phyloP scores from a whole-genome alignment of 202 grass and related monocot species.

The Setaria viridis region DNA sequence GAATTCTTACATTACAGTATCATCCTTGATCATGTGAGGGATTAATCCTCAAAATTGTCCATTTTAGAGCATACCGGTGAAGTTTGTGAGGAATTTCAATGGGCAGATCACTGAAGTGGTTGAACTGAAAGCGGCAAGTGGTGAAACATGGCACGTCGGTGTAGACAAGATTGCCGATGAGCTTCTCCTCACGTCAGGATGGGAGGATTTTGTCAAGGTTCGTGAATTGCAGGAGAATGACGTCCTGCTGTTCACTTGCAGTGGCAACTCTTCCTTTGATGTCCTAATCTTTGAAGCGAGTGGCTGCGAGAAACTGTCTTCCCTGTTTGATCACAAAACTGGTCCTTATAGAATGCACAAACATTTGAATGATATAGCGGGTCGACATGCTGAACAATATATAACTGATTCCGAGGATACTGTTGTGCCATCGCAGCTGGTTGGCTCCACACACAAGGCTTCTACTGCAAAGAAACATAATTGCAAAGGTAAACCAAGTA shows the following conservation, averaged over 20 bases:
- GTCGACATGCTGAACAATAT: conserved; percentile 1
- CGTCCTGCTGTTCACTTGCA: conserved; percentile 52
- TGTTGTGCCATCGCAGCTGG: not conserved
- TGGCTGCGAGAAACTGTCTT: conserved; percentile 50
- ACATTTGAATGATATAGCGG: conserved; percentile 1
- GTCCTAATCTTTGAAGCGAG: conserved; percentile 54
- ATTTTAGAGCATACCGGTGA: conserved; percentile 55
- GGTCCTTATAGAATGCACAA: not conserved
- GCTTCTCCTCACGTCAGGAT: conserved; percentile 43
- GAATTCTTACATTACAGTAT: not conserved
- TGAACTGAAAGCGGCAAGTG: conserved; percentile 44
- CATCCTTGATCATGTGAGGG: conserved; percentile 6
- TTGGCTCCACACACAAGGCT: conserved; percentile 12
- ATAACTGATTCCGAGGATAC: not conserved
- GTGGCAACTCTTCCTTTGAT: conserved; percentile 41
- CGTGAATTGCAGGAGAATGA: conserved; percentile 48
- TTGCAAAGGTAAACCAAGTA: conserved; percentile 31
- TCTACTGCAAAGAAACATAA: conserved; percentile 23
- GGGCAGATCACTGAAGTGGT: conserved; percentile 13
- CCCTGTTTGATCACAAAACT: conserved; percentile 2
- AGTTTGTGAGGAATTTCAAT: conserved; percentile 52
- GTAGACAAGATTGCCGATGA: conserved; percentile 24
- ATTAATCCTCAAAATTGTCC: not conserved
- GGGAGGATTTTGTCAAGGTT: conserved; percentile 56
- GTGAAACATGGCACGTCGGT: conserved; percentile 46